phyloP scores from a whole-genome alignment of 257 asterid species.

The Schizonepeta tenuifolia region DNA sequence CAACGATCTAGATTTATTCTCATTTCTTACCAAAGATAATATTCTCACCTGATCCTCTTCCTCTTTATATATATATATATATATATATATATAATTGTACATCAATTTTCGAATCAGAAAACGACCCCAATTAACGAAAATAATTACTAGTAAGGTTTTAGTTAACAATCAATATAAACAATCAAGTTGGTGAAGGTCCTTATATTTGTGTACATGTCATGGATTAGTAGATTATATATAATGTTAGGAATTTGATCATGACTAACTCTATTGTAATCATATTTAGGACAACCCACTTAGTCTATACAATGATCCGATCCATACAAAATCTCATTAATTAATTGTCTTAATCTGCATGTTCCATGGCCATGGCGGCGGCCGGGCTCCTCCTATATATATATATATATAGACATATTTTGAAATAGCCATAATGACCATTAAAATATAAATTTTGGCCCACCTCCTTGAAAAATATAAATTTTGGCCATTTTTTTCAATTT shows the following conservation, averaged over 20 bases:
- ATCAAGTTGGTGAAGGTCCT: neutral
- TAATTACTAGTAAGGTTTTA: neutral
- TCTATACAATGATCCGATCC: neutral
- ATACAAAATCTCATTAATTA: slow-evolving; percentile 16
- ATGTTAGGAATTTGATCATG: slow-evolving; percentile 26
- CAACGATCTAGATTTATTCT: no score
- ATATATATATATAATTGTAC: neutral
- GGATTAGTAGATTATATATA: neutral
- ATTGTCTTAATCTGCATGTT: slow-evolving; percentile 27
- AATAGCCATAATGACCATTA: no score
- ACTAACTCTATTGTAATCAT: slow-evolving; percentile 33
- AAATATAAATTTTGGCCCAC: no score
- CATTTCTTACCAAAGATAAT: no score
- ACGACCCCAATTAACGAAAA: slow-evolving; percentile 4
- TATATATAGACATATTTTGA: no score
- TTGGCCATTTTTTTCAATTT: no score
- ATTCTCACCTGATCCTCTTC: no score
- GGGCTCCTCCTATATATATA: no score
- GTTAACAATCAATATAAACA: neutral
- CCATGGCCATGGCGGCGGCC: neutral
- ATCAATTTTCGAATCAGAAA: neutral
- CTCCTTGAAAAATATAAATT: no score
- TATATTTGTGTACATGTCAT: neutral
- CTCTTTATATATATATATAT: no score
- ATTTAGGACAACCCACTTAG: slow-evolving; percentile 14